Evolutionary conservation across 1,284 basidiomycete genomes (phyloP), one percentile per base, ranked within the genome.

Genomic region (Ustilago xerochloae): DNA sequence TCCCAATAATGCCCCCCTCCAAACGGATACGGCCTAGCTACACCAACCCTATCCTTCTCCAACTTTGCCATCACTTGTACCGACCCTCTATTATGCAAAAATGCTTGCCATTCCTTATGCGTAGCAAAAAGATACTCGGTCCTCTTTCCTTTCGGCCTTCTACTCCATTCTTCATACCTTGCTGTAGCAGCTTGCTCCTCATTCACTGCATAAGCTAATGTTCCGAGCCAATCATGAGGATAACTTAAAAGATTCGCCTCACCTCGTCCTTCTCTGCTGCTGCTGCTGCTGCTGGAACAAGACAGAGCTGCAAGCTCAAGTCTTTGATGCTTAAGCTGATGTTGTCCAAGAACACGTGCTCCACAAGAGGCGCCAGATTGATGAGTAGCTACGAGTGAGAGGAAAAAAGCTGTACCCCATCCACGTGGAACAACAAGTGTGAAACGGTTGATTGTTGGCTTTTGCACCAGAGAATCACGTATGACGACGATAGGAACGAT

Each of bases 401-500:
- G 68, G 64, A 76, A 83, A 52, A 83, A 83, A 2, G 79, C 73
- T 2, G 47, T 56, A 20, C 78, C 79, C 82, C 82, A 84, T 12
- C 81, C 81, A 26, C 81, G 76, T 7, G 82, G 82, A 1, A 83
- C 75, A 9, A 84, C 38, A 1, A 84, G 63, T 1, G 74, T 81
- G 55, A 52, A 84, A 3, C 70, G 66, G 13, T 63, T 61, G 28
- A 75, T 43, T n/a, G 22, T 33, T 16, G 62, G 61, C 41, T 58
- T 55, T 30, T 53, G 46, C 6, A 62, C 52, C 33, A 70, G 47
- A 7, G 24, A 36, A 22, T 70, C 54, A 29, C 59, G 59, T 10
- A 78, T 64, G 32, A 81, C 33, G 41, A 79, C 73, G 33, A 81
- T 61, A 10, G 79, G 73, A 6, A 80, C 59, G 6, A 73, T 35